Evolutionary conservation across 208 protist species (phyloP), one percentile per base, ranked within the genome.

Genomic region (Novymonas esmeraldas): DNA sequence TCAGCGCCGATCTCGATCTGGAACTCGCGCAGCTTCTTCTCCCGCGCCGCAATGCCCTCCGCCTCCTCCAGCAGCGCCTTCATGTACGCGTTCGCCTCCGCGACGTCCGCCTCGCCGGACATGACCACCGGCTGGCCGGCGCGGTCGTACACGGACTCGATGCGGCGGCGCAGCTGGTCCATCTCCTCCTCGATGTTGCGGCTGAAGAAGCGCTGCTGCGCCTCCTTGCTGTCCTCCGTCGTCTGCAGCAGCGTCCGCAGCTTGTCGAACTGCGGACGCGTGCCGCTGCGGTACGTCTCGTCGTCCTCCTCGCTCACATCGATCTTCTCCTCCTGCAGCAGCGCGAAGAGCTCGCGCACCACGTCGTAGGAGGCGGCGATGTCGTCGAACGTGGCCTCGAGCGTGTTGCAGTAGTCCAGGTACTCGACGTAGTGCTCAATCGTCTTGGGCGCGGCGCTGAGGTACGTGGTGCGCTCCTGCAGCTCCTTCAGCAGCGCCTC

Each of bases 391-490:
- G 79, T 67, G 13, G 56, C 73, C 60, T 92, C 85, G 41, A 97
- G 64, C 49, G 81, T 64, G 55, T 87, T 90, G 81, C 93, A 87
- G 83, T 93, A 97, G 22, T 77, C 73, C 14, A 97, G 70, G 74
- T 92, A 94, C 73, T 92, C 84, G 33, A 98, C 95, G 74, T 96
- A 98, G 62, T 97, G 91, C 81, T 98, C 94, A 26, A 98, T 85
- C 34, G 89, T 95, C 64, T 92, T 90, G 31, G 97, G 97, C 18
- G 70, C 41, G 13, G 78, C 77, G 11, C 79, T 64, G 18, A 99
- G 90, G 44, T 90, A 95, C 9, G 76, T 76, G 56, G 95, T 94
- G 33, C 85, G 79, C 52, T 84, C 80, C 69, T 96, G 86, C 58
- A 98, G 76, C 44, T 97, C 87, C 39, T 73, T 81, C 34, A 98